Conservation (phyloP, 2,329 filamentous ascomycete genomes). For the Fusarium abutilonis region DNA sequence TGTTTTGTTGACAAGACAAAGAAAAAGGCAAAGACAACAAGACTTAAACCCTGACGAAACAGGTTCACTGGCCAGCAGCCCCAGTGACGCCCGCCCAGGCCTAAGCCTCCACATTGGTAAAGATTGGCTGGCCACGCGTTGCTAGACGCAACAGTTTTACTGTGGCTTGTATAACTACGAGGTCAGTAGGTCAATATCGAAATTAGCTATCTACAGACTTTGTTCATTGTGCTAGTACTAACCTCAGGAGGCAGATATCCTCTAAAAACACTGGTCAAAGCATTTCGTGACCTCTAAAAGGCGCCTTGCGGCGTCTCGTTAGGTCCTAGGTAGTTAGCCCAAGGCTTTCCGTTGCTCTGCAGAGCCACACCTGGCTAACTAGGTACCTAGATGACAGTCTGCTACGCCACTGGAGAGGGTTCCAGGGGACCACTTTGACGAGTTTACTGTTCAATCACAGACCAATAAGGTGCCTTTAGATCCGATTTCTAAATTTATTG, state of each 20-base stretch:
- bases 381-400: background rate
- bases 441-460: background rate
- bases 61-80: conserved; percentile 38
- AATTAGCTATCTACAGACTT: background rate
- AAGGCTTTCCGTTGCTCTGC: conserved; percentile 2
- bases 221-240: conserved; percentile 1
- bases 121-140: conserved; percentile 34
- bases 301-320: no score
- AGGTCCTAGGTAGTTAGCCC: background rate
- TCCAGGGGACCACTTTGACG: conserved; percentile 14
- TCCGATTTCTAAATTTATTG: conserved; percentile 15
- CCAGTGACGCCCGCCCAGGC: conserved; percentile 28
- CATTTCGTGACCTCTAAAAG: background rate
- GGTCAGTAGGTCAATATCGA: background rate
- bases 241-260: conserved; percentile 10
- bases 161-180: conserved; percentile 23
- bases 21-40: background rate
- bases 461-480: conserved; percentile 23
- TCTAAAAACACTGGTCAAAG: background rate
- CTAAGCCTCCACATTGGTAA: conserved; percentile 17
- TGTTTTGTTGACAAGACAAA: conserved; percentile 15
- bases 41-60: conserved; percentile 37
- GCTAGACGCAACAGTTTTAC: conserved; percentile 32
- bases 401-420: conserved; percentile 34
- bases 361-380: conserved; percentile 7